A percentile compares a stretch with the other conserved stretches of the same genome.
phyloP scores from a whole-genome alignment of 208 protist species.

The Trichomonas vaginalis region DNA sequence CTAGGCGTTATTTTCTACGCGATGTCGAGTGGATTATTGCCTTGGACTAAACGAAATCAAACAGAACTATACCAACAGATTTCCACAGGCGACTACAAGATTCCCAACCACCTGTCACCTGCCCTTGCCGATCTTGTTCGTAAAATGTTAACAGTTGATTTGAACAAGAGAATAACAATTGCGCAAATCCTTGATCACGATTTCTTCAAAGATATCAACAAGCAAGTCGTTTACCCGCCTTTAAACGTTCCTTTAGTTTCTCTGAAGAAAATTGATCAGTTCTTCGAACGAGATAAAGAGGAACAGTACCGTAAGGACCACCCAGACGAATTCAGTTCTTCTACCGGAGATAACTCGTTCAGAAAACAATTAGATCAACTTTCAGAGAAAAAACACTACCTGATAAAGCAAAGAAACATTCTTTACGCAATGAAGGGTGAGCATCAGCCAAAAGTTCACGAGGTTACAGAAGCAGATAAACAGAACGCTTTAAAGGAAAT shows the following conservation, averaged over 20 bases:
- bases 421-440: neutral
- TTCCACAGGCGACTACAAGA: neutral
- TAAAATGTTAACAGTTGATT: neutral
- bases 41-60: neutral
- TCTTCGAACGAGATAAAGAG: neutral
- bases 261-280: neutral
- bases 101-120: neutral
- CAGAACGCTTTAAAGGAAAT: neutral
- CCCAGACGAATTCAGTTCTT: neutral
- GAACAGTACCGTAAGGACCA: neutral
- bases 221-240: neutral
- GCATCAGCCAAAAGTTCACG: neutral
- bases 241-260: neutral
- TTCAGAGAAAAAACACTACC: neutral
- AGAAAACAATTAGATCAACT: neutral
- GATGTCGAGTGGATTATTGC: neutral
- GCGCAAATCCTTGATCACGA: neutral
- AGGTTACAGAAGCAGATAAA: neutral
- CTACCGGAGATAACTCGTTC: neutral
- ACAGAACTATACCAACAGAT: neutral
- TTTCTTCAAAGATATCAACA: neutral
- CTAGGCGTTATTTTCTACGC: neutral
- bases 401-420: neutral
- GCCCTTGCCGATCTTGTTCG: neutral
- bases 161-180: neutral